Evolutionary conservation across 352 stramenopile species (phyloP), one percentile per base, ranked within the genome.

Genomic region (Globisporangium parvum): DNA sequence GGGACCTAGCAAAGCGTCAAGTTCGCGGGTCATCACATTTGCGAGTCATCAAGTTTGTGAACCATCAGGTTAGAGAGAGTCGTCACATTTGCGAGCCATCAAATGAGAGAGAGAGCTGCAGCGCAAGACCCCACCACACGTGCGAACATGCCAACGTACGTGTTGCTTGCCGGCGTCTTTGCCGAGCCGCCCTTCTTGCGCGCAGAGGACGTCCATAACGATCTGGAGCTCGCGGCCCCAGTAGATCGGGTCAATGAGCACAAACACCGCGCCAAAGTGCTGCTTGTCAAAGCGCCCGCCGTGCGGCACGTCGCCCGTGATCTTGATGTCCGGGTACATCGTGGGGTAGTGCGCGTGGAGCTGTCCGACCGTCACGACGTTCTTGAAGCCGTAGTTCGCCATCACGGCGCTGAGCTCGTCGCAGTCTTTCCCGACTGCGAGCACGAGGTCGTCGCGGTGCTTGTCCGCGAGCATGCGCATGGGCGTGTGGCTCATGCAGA

Each of bases 401-500:
- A 93, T 88, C 46, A 91, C 72, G 12, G 57, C 63, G 47, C 71
- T 53, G 14, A 91, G 47, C 54, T 90, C 72, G 17, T 75, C 63
- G 59, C 80, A 78, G 63, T 91, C 80, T 55, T 91, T 93, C 55
- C 84, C 84, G 15, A 93, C 78, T 2, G 80, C 84, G 31, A 93
- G 66, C 55, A 93, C 77, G 20, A 92, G 67, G 37, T 93, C 80
- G 46, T 91, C 67, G 12, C 67, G 45, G 63, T 93, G 78, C 60
- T 85, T 84, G 40, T 59, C 58, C 14, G 65, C 80, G 23, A 93
- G 73, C 48, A 64, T 63, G 33, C 77, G 81, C 84, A 93, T 93
- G 26, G 83, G 83, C 56, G 81, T 93, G 75, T 93, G 84, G 53
- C 79, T 88, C 66, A 93, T 77, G 53, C 81, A 92, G 51, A 91